Conservation (phyloP, 2,329 filamentous ascomycete genomes). For the Fusarium tanahbumbuense region DNA sequence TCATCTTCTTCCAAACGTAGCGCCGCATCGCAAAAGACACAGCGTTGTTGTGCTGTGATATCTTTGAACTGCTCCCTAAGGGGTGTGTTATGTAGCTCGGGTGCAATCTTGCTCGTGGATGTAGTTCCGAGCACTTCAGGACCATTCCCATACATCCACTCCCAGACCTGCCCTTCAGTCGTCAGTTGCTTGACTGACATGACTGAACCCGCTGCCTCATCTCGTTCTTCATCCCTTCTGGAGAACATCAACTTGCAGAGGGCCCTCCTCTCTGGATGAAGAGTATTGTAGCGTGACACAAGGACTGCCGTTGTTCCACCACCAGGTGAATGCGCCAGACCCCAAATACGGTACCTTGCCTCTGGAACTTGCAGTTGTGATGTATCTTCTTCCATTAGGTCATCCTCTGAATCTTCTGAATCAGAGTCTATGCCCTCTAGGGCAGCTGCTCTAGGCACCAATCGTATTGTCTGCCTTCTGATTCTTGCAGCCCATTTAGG, state of each 20-base stretch:
- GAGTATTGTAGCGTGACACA: constrained; percentile 60
- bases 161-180: constrained; percentile 67
- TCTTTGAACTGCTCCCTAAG: constrained; percentile 55
- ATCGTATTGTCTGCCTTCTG: constrained; percentile 56
- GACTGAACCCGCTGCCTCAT: background rate
- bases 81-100: constrained; percentile 34
- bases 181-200: constrained; percentile 42
- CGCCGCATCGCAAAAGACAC: constrained; percentile 59
- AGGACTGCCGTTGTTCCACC: constrained; percentile 64
- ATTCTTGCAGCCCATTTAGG: constrained; percentile 63
- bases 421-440: constrained; percentile 52
- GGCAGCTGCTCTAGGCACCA: constrained; percentile 60
- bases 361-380: constrained; percentile 59
- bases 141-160: constrained; percentile 69
- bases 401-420: constrained; percentile 49
- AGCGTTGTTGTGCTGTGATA: constrained; percentile 54
- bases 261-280: constrained; percentile 59
- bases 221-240: constrained; percentile 41
- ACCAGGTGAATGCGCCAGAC: constrained; percentile 63
- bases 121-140: constrained; percentile 58
- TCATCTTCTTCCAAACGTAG: constrained; percentile 51
- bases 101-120: constrained; percentile 30
- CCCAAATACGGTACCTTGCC: constrained; percentile 65
- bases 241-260: constrained; percentile 55
- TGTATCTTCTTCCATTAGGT: constrained; percentile 49